A percentile compares a stretch with the other conserved stretches of the same genome.
Conservation (phyloP, 2,329 filamentous ascomycete genomes). For the Akanthomyces uredinophilus region DNA sequence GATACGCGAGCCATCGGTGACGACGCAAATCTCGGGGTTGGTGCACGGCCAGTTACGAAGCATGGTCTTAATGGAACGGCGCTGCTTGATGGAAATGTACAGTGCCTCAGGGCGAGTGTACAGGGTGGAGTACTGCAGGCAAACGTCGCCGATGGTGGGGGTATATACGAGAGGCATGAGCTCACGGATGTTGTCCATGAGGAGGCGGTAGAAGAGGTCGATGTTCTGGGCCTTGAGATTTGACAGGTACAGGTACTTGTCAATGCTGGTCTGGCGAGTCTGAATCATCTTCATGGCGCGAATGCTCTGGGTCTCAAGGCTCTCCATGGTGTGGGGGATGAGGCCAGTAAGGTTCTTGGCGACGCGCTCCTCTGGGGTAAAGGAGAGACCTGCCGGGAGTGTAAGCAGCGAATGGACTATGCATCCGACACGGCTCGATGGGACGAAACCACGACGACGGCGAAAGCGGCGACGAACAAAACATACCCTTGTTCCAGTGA, state of each 20-base stretch:
- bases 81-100: conserved; percentile 94
- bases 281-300: conserved; percentile 71
- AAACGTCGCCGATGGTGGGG: conserved; percentile 90
- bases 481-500: conserved; percentile 60
- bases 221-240: conserved; percentile 69
- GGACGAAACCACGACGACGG: background rate
- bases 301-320: conserved; percentile 53
- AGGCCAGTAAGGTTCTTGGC: conserved; percentile 62
- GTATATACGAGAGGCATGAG: conserved; percentile 84
- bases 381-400: conserved; percentile 49
- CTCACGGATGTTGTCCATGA: conserved; percentile 72
- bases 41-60: conserved; percentile 88
- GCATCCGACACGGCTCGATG: background rate
- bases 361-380: conserved; percentile 58
- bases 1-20: conserved; percentile 92
- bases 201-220: conserved; percentile 77
- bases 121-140: conserved; percentile 90
- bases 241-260: conserved; percentile 81
- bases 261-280: conserved; percentile 62
- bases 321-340: conserved; percentile 60
- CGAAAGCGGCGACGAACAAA: background rate
- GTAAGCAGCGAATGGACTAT: conserved; percentile 15
- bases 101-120: conserved; percentile 93
- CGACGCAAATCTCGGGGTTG: conserved; percentile 90
- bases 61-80: conserved; percentile 82